Conservation (phyloP, 2,329 filamentous ascomycete genomes). For the Colletotrichum lini region DNA sequence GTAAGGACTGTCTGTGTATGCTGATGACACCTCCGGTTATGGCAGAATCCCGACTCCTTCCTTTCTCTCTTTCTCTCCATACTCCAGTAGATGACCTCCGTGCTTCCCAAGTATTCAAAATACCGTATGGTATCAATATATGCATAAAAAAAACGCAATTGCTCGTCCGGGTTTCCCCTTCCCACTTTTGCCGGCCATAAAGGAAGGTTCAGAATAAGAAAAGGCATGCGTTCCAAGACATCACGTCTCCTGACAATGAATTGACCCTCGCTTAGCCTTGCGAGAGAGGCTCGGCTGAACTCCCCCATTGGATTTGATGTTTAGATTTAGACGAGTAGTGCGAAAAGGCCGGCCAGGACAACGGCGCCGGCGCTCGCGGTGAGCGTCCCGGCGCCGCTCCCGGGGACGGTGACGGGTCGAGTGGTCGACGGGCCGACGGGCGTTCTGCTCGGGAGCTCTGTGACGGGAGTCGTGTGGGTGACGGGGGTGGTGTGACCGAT, state of each 20-base stretch:
- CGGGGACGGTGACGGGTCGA: slow-evolving; percentile 47
- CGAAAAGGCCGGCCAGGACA: slow-evolving; percentile 56
- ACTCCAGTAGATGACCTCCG: not conserved
- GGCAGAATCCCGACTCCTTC: slow-evolving; percentile 27
- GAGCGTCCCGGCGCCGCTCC: slow-evolving; percentile 55
- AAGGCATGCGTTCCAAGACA: not conserved
- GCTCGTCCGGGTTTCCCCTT: not conserved
- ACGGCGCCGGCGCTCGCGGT: slow-evolving; percentile 55
- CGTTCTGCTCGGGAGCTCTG: slow-evolving; percentile 17
- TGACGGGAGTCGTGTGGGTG: slow-evolving; percentile 1
- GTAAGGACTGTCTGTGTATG: slow-evolving; percentile 30
- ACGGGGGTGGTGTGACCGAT: slow-evolving; percentile 26
- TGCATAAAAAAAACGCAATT: not conserved
- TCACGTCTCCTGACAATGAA: not conserved
- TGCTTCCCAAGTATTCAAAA: not conserved
- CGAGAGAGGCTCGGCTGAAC: not conserved
- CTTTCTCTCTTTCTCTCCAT: not conserved
- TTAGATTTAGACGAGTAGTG: slow-evolving; percentile 45
- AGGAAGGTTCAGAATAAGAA: slow-evolving; percentile 38
- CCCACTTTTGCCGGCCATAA: slow-evolving; percentile 32
- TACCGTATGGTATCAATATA: slow-evolving; percentile 33
- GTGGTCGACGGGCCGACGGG: slow-evolving; percentile 27
- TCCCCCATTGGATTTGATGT: too few species aligned
- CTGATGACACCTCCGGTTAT: slow-evolving; percentile 2
- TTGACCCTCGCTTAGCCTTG: not conserved